Conservation (phyloP, 106 monocot genomes). For the Posidonia australis region DNA sequence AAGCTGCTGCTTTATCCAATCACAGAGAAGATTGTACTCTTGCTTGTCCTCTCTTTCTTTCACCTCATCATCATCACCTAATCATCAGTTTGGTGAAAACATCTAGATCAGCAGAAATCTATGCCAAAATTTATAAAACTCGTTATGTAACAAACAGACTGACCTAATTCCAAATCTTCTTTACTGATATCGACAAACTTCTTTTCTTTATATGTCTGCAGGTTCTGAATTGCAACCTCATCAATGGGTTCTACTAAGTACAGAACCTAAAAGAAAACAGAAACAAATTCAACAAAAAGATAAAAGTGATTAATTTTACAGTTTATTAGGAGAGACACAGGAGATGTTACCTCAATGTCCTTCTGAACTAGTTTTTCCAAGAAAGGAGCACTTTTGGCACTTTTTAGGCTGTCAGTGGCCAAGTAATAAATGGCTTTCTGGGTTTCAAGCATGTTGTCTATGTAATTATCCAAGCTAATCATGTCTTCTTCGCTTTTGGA, state of each 20-base stretch:
- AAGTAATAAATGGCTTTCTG: conserved; percentile 94
- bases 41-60: conserved; percentile 81
- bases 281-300: neutral
- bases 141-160: conserved; percentile 5
- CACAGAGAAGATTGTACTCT: conserved; percentile 80
- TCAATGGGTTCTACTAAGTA: conserved; percentile 97
- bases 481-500: conserved; percentile 74
- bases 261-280: conserved; percentile 43
- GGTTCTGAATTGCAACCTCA: conserved; percentile 94
- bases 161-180: conserved; percentile 92
- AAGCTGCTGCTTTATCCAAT: conserved; percentile 95
- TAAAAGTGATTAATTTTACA: neutral
- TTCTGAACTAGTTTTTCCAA: conserved; percentile 86
- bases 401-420: conserved; percentile 88
- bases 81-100: neutral
- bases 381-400: conserved; percentile 94
- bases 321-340: neutral
- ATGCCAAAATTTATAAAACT: neutral
- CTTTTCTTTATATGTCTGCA: conserved; percentile 92
- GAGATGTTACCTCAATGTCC: conserved; percentile 60
- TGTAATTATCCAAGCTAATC: conserved; percentile 89
- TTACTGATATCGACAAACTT: conserved; percentile 99
- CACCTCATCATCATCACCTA: conserved; percentile 91
- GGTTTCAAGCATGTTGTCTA: conserved; percentile 83
- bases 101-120: neutral